Conservation (phyloP, 768 basidiomycete genomes). For the Filobasidium wieringae region DNA sequence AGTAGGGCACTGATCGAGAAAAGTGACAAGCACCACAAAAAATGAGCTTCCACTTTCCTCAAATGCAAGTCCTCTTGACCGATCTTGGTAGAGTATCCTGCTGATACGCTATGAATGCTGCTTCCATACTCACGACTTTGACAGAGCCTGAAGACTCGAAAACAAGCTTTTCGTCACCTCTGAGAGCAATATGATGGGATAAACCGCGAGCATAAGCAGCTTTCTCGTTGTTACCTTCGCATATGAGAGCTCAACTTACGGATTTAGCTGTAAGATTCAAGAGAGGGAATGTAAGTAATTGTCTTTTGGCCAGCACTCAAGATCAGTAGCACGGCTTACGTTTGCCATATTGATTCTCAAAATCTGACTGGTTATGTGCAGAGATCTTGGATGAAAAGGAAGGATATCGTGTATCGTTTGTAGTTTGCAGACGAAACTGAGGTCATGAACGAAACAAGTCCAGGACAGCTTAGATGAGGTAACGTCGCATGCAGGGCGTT, state of each 20-base stretch:
- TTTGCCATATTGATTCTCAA: slow-evolving; percentile 18
- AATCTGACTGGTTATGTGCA: too few species aligned
- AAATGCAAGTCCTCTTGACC: slow-evolving; percentile 10
- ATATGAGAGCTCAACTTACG: too few species aligned
- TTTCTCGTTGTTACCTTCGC: too few species aligned
- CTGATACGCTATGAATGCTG: not conserved
- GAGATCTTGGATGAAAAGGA: too few species aligned
- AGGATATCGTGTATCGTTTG: too few species aligned
- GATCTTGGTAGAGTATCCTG: not conserved
- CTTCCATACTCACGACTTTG: slow-evolving; percentile 49
- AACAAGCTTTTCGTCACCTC: slow-evolving; percentile 82
- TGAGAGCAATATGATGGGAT: slow-evolving; percentile 12
- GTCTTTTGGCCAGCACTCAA: too few species aligned
- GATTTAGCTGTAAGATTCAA: slow-evolving; percentile 17
- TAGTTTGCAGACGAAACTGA: too few species aligned
- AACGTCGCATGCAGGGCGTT: too few species aligned
- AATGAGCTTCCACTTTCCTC: slow-evolving; percentile 34
- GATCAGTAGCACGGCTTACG: slow-evolving; percentile 1
- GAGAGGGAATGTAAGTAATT: too few species aligned
- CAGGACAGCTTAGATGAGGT: too few species aligned
- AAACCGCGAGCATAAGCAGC: too few species aligned
- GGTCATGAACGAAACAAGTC: too few species aligned
- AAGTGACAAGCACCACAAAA: slow-evolving; percentile 33
- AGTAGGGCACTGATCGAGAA: slow-evolving; percentile 38
- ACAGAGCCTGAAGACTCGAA: slow-evolving; percentile 72